Conservation (phyloP, 2,329 filamentous ascomycete species). For the Fusarium mexicanum region DNA sequence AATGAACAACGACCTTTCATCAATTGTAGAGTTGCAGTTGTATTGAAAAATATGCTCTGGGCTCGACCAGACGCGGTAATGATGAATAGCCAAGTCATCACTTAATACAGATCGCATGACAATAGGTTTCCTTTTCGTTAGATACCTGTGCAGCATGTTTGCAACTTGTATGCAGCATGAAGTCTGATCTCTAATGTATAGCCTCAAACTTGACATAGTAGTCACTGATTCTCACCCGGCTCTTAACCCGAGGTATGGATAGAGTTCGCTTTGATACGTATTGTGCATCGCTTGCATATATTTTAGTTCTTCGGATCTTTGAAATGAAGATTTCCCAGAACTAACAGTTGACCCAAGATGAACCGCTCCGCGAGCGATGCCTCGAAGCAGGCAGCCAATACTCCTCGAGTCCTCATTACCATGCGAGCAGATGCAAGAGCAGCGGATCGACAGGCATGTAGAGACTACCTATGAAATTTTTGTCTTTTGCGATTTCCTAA, state of each 20-base stretch:
- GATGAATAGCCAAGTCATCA: neutral
- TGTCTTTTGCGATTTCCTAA: no score
- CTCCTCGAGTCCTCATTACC: no score
- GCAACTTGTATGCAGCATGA: neutral
- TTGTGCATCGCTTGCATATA: accelerated
- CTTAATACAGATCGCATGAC: accelerated
- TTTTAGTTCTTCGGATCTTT: neutral
- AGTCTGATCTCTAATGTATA: neutral
- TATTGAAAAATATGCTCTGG: neutral
- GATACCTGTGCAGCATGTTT: neutral
- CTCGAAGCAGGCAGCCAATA: no score
- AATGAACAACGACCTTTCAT: accelerated
- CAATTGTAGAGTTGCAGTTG: neutral
- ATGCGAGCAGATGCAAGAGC: no score
- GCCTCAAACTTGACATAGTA: neutral
- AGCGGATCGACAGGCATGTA: no score
- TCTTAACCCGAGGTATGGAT: neutral
- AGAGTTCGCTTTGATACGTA: accelerated
- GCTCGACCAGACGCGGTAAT: neutral
- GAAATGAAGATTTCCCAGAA: accelerated
- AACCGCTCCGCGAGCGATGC: neutral
- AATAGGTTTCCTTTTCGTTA: neutral
- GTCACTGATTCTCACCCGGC: neutral
- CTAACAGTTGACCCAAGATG: neutral
- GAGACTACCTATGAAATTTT: no score